Base-by-base conservation (phyloP, 352 stramenopile genomes). In the Aphanomyces stellatus region DNA sequence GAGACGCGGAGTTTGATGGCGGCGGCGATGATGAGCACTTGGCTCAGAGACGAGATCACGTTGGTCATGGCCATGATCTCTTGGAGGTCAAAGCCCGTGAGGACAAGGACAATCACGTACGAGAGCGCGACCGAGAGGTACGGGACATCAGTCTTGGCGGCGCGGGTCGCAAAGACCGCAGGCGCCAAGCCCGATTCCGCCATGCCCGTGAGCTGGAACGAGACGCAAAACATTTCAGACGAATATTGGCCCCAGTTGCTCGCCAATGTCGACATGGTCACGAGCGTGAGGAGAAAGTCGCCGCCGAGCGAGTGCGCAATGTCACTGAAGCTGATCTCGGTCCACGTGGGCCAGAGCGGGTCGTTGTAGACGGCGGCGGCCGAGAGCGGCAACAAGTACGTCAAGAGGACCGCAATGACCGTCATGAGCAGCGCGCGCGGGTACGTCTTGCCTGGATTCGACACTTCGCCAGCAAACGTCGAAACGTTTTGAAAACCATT, bases 401-500 rank as follows among this genome's bases (percentile, higher is more conserved):
- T 87, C 6, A 86, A 53, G 3, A 89, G 69, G 17, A 92, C 85
- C 30, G 98, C 69, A 0, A 85, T 11, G 31, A 97, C 65, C 5
- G 78, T 84, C 61, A 88, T 73, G 28, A 83, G 73, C 74, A 98
- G 96, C 2, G 90, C 91, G 2, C 76, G 72, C 3, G 91, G 82
- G 72, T 96, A 98, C 2, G 81, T 85, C 11, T 73, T 76, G 2
- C 76, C 83, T 0, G 91, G 91, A 72, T 95, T 88, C 8, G 85
- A 70, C 11, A 98, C 87, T 60, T 98, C 90, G 1, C 82, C 90
- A 4, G 88, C 91, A 69, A 98, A 98, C 4, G 87, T 83, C 0
- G 88, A 95, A 1, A 87, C 86, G 62, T 81, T 88, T 70, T 97
- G 88, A 70, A 97, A 97, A 30, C 88, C 93, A 71, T 98, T 97